These are phyloP conservation scores for Aspergillus sclerotioniger DNA, from an alignment of 495 filamentous ascomycete genomes.

Conservation along the genomic window DNA sequence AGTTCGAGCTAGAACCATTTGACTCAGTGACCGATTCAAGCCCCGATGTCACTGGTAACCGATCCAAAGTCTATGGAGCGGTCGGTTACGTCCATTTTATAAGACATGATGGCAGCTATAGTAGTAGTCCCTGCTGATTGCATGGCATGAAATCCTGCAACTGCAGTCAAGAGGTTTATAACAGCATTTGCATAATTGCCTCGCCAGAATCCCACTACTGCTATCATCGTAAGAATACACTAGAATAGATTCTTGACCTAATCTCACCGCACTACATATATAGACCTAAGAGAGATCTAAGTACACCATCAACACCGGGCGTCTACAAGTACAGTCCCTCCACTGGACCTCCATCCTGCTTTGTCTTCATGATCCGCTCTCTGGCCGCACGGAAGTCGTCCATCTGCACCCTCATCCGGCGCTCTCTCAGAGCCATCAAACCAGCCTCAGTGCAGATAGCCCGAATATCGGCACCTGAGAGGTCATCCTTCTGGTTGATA, in stretches of 20 bases:
- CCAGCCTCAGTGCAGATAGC: constrained; percentile 98
- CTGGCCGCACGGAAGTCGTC: constrained; percentile 91
- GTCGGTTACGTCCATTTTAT: no score
- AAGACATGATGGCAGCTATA: no score
- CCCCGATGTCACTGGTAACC: no score
- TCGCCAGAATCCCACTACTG: no score
- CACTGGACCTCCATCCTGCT: constrained; percentile 90
- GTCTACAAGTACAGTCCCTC: constrained; percentile 96
- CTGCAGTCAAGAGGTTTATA: no score
- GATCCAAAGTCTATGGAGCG: no score
- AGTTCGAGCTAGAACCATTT: no score
- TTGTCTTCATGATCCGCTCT: constrained; percentile 96
- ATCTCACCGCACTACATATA: constrained; percentile 6
- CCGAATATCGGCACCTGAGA: constrained; percentile 97
- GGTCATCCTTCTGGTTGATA: constrained; percentile 96
- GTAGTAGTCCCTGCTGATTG: no score
- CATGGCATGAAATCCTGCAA: no score
- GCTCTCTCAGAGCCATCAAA: constrained; percentile 89
- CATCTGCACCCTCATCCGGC: constrained; percentile 98
- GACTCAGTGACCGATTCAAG: no score
- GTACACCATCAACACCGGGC: constrained; percentile 13
- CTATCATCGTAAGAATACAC: not conserved
- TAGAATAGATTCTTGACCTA: constrained; percentile 14
- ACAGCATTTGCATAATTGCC: no score
- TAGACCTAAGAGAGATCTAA: constrained; percentile 10